Evolutionary conservation across 2,329 filamentous ascomycete genomes (phyloP).

Genomic region (Arthrobotrys conoides): DNA sequence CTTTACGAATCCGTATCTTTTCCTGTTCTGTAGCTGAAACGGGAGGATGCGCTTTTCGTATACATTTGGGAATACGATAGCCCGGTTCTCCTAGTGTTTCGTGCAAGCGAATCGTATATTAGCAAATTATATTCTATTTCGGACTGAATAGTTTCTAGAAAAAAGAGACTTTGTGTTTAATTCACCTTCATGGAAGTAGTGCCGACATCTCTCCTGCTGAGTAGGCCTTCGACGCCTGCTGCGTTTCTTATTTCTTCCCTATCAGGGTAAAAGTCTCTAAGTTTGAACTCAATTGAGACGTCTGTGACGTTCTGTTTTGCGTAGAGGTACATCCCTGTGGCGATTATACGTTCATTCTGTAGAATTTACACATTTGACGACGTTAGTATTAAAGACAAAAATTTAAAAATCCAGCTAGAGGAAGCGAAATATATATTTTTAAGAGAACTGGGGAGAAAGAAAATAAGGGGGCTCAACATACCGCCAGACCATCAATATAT

Average conservation of each 20-base stretch:
- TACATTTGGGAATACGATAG: slow-evolving; percentile 73
- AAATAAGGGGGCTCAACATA: not conserved
- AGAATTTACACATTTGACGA: too few relatives aligned
- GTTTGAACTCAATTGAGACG: not conserved
- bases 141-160: too few relatives aligned
- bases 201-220: not conserved
- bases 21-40: slow-evolving; percentile 67
- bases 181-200: not conserved
- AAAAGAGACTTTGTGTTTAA: too few relatives aligned
- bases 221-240: not conserved
- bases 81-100: slow-evolving; percentile 67
- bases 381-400: too few relatives aligned
- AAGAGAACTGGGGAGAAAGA: too few relatives aligned
- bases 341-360: slow-evolving; percentile 3
- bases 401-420: too few relatives aligned
- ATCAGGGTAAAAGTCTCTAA: not conserved
- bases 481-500: not conserved
- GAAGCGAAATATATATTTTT: too few relatives aligned
- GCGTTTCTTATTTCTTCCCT: too few relatives aligned
- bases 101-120: not conserved
- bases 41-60: slow-evolving; percentile 70
- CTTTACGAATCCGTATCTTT: slow-evolving; percentile 71
- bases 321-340: not conserved
- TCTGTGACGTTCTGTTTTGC: not conserved
- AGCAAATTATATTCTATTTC: too few relatives aligned